Base-by-base conservation (phyloP, 2,329 filamentous ascomycete genomes). In the Paecilomyces formosus region DNA sequence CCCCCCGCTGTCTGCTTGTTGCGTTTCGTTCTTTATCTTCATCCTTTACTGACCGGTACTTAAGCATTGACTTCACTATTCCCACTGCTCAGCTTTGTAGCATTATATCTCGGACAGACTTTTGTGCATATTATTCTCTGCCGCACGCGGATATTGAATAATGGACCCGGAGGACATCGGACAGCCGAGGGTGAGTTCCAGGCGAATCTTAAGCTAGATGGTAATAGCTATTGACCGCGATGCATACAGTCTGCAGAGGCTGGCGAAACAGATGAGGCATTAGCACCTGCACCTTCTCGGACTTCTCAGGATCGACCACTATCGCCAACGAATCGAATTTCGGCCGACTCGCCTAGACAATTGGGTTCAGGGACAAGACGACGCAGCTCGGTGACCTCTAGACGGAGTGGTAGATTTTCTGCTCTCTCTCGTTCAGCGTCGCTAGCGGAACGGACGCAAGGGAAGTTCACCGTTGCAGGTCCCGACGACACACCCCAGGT, bases 401-500 rank as follows among this genome's bases (percentile, higher is more conserved):
- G 35, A 39, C 35, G 35, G 35, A 39, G 35, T 15, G 15, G 35
- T 39, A 39, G 35, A 15, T 15, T 39, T 15, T n/a, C 15, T 2
- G 15, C 5, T n/a, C 12, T 39, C 35, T n/a, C 35, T 39, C 35
- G 12, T 15, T 13, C 13, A 15, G 7, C 35, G 5, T 39, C 35
- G 35, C 35, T 39, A 13, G 30, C 30, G 11, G 58, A 63, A 18
- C 58, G 67, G 28, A 70, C 69, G 0, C 62, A 65, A 30, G 68
- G 70, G 1, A 65, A 63, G 11, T 72, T 72, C 58, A 72, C 70
- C 0, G 58, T 72, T 18, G 71, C 65, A 3, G 71, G 70, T 0
- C 68, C 70, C 2, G 70, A 72, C 1, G 70, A 71, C 24, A 70
- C 66, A 0, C 58, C 68, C 1, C 70, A 72, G 53, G 28, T 72